Evolutionary conservation across 345 rosid genomes (phyloP).

Genomic region (Camelina neglecta): DNA sequence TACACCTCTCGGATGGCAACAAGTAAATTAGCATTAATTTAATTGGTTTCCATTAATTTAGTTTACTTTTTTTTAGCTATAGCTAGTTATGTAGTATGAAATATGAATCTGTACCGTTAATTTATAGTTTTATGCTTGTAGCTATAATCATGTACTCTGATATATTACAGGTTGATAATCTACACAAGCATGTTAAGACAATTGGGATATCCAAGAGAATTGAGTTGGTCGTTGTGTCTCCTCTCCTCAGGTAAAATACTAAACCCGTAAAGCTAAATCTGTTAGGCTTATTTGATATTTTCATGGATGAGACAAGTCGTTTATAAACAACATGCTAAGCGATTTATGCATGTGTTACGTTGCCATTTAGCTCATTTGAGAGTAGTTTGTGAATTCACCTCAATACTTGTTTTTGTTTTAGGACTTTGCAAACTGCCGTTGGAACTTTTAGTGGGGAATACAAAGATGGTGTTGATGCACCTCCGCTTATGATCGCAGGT

Average conservation of each 20-base stretch:
- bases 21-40: slow-evolving; percentile 3
- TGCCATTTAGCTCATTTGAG: not conserved
- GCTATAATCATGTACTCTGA: no score
- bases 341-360: not conserved
- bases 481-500: slow-evolving; percentile 59
- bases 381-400: not conserved
- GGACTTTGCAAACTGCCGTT: slow-evolving; percentile 84
- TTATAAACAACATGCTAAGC: not conserved
- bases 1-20: slow-evolving; percentile 88
- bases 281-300: not conserved
- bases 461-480: slow-evolving; percentile 50
- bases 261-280: not conserved
- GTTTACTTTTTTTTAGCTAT: no score
- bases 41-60: no score
- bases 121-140: no score
- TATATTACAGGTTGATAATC: slow-evolving; percentile 58
- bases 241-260: slow-evolving; percentile 59
- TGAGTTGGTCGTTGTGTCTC: slow-evolving; percentile 70
- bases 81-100: not conserved
- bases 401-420: slow-evolving; percentile 31
- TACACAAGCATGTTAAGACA: slow-evolving; percentile 67
- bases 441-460: slow-evolving; percentile 67
- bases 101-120: not conserved
- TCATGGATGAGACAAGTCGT: not conserved
- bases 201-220: slow-evolving; percentile 56